A percentile compares a stretch with the other conserved stretches of the same genome.
Evolutionary conservation across 176 grass and related monocot species (phyloP).

Genomic region (Oryza officinalis): DNA sequence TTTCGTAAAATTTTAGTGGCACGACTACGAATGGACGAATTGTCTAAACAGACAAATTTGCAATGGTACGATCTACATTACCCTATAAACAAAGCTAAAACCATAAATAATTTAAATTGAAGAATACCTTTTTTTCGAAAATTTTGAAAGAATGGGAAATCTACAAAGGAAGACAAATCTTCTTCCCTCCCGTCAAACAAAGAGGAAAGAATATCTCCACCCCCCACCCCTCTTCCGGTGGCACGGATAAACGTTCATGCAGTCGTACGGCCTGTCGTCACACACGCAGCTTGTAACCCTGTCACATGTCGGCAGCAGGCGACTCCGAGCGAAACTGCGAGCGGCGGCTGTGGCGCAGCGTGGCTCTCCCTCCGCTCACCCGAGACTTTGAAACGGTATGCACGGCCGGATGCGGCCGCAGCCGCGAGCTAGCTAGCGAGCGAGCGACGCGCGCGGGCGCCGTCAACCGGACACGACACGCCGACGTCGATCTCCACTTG

Average conservation of each 20-base stretch:
- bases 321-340: not conserved
- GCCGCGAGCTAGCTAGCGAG: not conserved
- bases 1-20: too few species aligned
- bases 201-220: not conserved
- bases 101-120: too few species aligned
- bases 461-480: not conserved
- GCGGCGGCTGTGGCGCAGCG: not conserved
- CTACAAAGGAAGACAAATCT: not conserved
- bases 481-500: not conserved
- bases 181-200: not conserved
- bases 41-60: too few species aligned
- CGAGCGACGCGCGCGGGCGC: not conserved
- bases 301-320: constrained; percentile 31
- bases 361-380: not conserved
- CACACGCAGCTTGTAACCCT: not conserved
- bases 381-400: constrained; percentile 48
- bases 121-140: not conserved
- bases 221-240: too few species aligned
- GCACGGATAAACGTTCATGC: not conserved
- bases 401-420: not conserved
- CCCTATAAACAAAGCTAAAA: too few species aligned
- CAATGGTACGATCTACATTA: too few species aligned
- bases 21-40: too few species aligned
- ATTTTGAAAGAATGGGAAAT: not conserved
- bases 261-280: not conserved